Conservation (phyloP, 345 rosid genomes). For the Citrus medica region DNA sequence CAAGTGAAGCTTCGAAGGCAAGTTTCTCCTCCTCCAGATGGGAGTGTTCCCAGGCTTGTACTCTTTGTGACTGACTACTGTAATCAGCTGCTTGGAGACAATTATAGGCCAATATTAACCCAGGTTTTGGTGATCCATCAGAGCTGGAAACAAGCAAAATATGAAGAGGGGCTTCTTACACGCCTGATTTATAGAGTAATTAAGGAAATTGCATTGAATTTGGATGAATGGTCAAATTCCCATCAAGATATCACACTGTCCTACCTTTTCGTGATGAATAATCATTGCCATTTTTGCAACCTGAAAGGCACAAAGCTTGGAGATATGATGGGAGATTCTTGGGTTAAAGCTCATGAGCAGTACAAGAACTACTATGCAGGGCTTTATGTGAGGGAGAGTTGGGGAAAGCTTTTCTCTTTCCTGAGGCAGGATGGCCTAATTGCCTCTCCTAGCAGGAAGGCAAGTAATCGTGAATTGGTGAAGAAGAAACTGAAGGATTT, state of each 20-base stretch:
- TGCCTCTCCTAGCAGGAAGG: constrained; percentile 19
- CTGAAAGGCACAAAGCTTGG: constrained; percentile 66
- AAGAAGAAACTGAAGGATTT: constrained; percentile 45
- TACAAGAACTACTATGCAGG: constrained; percentile 64
- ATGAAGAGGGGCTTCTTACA: constrained; percentile 42
- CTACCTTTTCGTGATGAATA: constrained; percentile 86
- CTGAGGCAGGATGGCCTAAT: constrained; percentile 27
- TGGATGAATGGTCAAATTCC: constrained; percentile 72
- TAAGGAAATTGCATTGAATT: constrained; percentile 58
- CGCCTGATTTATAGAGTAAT: constrained; percentile 47
- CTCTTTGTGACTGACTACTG: constrained; percentile 65
- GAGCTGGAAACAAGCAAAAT: constrained; percentile 62
- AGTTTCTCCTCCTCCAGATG: constrained; percentile 49
- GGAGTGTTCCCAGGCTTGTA: constrained; percentile 59
- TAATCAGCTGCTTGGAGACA: constrained; percentile 49
- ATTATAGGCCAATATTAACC: constrained; percentile 45
- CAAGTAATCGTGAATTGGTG: constrained; percentile 20
- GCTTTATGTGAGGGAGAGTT: constrained; percentile 57
- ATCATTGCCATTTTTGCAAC: constrained; percentile 56
- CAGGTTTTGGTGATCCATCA: constrained; percentile 53
- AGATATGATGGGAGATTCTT: constrained; percentile 71
- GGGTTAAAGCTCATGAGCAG: constrained; percentile 65
- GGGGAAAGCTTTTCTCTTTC: constrained; percentile 45
- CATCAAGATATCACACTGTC: constrained; percentile 39
- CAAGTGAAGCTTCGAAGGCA: constrained; percentile 68